phyloP scores from a whole-genome alignment of 2,329 filamentous ascomycete species.

The Plectosphaerella sp. region DNA sequence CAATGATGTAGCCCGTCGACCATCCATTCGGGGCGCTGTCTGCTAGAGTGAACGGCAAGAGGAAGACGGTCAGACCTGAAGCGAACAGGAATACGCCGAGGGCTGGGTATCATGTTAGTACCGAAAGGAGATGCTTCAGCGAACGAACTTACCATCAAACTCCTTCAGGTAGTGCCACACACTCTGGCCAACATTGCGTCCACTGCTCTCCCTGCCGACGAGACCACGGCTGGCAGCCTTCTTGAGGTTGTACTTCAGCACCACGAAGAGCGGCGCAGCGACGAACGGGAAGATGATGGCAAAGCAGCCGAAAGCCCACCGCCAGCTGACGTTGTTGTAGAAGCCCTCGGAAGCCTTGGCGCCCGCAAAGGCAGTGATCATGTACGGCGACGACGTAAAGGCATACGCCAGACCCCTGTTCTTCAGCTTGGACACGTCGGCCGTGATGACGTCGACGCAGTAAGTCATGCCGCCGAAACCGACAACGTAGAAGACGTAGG shows the following conservation, averaged over 20 bases:
- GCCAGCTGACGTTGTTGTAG: constrained; percentile 24
- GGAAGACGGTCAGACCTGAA: constrained; percentile 52
- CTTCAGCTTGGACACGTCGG: constrained; percentile 47
- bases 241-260: constrained; percentile 49
- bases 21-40: constrained; percentile 41
- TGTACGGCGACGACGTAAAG: constrained; percentile 35
- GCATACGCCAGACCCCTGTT: constrained; percentile 33
- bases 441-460: constrained; percentile 59
- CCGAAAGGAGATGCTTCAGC: background rate
- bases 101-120: constrained; percentile 17
- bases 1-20: constrained; percentile 49
- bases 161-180: constrained; percentile 47
- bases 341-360: constrained; percentile 26
- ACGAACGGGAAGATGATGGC: constrained; percentile 54
- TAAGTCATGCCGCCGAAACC: constrained; percentile 58
- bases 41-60: constrained; percentile 61
- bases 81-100: constrained; percentile 54
- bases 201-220: constrained; percentile 28
- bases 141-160: constrained; percentile 43
- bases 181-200: constrained; percentile 40
- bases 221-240: constrained; percentile 51
- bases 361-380: constrained; percentile 37
- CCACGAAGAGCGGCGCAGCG: constrained; percentile 49
- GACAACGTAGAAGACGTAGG: constrained; percentile 56
- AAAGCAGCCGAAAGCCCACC: constrained; percentile 51